Conservation (phyloP, 768 basidiomycete species). For the Lentinula raphanica region DNA sequence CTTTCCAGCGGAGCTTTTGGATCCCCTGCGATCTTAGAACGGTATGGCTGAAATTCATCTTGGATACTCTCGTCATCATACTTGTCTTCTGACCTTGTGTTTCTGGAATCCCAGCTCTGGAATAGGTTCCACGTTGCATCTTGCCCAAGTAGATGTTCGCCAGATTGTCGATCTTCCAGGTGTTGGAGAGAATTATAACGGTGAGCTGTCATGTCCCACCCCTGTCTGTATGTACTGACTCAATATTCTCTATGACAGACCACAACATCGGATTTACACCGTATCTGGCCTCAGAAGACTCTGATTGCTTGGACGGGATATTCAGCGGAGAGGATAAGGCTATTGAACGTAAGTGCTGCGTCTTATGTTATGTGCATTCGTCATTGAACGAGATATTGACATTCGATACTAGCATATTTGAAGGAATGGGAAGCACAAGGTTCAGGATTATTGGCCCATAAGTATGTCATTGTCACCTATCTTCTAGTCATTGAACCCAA, state of each 20-base stretch:
- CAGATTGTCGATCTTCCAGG: slow-evolving; percentile 43
- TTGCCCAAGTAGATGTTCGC: slow-evolving; percentile 32
- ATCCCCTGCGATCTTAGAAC: slow-evolving; percentile 28
- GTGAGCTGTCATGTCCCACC: slow-evolving; percentile 7
- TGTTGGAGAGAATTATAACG: slow-evolving; percentile 47
- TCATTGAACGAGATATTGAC: not conserved
- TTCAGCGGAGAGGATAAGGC: slow-evolving; percentile 22
- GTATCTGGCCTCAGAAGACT: slow-evolving; percentile 24
- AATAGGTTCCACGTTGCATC: slow-evolving; percentile 37
- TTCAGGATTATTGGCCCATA: slow-evolving; percentile 2
- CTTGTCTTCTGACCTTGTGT: not conserved
- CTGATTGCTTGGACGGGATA: slow-evolving; percentile 28
- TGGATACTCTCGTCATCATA: not conserved
- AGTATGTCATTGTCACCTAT: not conserved
- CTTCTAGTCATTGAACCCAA: not conserved
- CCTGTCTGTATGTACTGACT: not conserved
- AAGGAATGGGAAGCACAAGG: not conserved
- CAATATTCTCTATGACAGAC: not conserved
- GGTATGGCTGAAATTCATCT: slow-evolving; percentile 8
- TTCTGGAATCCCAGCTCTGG: slow-evolving; percentile 30
- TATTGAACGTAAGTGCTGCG: slow-evolving; percentile 18
- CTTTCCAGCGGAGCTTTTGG: slow-evolving; percentile 28
- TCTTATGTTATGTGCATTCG: not conserved
- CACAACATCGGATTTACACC: slow-evolving; percentile 19
- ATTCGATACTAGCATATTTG: slow-evolving; percentile 1